Conservation (phyloP, 129 eudicot genomes). For the Chrysanthemum seticuspe region DNA sequence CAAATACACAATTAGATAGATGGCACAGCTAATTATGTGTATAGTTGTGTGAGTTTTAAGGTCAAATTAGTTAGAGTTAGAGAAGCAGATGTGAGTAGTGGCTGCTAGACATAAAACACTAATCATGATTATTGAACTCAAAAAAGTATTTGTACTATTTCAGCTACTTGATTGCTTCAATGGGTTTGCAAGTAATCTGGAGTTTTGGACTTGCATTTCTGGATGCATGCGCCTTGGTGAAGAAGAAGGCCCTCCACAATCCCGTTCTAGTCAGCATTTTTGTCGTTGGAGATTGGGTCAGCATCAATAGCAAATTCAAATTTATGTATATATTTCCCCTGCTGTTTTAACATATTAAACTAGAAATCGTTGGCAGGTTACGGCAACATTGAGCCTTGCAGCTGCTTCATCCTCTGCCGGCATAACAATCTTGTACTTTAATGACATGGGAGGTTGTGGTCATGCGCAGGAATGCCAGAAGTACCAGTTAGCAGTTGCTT, state of each 20-base stretch:
- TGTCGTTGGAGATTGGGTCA: conserved; percentile 87
- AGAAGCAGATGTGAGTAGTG: too few species aligned
- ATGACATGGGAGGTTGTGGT: conserved; percentile 52
- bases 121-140: neutral
- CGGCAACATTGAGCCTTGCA: conserved; percentile 70
- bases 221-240: conserved; percentile 64
- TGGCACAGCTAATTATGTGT: too few species aligned
- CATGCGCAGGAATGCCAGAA: conserved; percentile 45
- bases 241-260: conserved; percentile 53
- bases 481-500: conserved; percentile 61
- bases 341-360: conserved; percentile 6
- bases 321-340: neutral
- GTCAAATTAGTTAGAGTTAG: too few species aligned
- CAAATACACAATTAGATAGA: too few species aligned
- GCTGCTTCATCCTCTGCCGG: conserved; percentile 88
- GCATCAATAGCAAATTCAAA: conserved; percentile 5
- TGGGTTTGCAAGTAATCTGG: conserved; percentile 81
- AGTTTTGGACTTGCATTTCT: conserved; percentile 62
- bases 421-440: conserved; percentile 53
- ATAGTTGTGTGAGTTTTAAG: too few species aligned
- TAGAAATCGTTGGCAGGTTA: conserved; percentile 43
- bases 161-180: conserved; percentile 86
- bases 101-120: too few species aligned
- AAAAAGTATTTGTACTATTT: neutral
- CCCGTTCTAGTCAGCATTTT: conserved; percentile 59